A percentile compares a stretch with the other conserved stretches of the same genome.
phyloP scores from a whole-genome alignment of 2,329 filamentous ascomycete genomes.

The Monosporascus sp. region DNA sequence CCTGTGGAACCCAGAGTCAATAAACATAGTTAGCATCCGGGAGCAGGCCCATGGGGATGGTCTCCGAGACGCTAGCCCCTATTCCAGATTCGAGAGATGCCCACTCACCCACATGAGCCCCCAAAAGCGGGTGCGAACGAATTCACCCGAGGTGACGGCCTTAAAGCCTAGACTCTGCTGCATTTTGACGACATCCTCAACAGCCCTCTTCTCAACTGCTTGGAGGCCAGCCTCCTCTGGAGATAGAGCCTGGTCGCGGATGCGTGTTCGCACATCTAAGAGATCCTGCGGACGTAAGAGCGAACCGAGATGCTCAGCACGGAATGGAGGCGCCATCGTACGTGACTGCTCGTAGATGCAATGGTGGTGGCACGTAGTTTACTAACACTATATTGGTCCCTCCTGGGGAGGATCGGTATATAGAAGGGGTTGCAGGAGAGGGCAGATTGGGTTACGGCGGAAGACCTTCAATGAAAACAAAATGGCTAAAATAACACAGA shows the following conservation, averaged over 20 bases:
- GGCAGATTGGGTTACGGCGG: no score
- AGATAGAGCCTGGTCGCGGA: constrained; percentile 51
- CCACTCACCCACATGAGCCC: constrained; percentile 40
- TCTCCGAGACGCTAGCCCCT: neutral
- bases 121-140: constrained; percentile 49
- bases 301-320: constrained; percentile 72
- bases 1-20: constrained; percentile 9
- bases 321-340: constrained; percentile 50
- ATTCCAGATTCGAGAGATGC: neutral
- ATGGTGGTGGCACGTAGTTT: no score
- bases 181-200: constrained; percentile 61
- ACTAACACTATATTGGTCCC: neutral
- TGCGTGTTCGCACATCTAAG: constrained; percentile 53
- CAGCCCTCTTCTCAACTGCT: constrained; percentile 58
- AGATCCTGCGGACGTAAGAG: constrained; percentile 64
- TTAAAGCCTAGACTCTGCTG: constrained; percentile 64
- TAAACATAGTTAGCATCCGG: neutral
- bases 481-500: neutral
- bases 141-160: constrained; percentile 68
- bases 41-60: neutral
- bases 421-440: no score
- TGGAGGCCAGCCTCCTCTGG: constrained; percentile 50
- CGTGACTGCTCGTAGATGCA: neutral
- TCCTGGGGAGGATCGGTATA: neutral
- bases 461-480: no score